phyloP scores from a whole-genome alignment of 148 eudicot genomes.

The Persicaria maculosa region DNA sequence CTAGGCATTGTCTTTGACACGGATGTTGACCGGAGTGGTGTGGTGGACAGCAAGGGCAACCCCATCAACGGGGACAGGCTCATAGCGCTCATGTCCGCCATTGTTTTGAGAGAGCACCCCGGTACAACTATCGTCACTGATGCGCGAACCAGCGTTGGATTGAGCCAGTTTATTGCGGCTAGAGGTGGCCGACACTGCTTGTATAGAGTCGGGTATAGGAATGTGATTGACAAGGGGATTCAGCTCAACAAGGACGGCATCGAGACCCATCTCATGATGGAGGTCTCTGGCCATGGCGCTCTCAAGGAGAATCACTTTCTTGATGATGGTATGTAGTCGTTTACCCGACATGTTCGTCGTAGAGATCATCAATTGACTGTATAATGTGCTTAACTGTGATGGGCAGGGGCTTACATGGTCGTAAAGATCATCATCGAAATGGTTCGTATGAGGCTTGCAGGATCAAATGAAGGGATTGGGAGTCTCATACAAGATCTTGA shows the following conservation, averaged over 20 bases:
- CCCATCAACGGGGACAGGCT: constrained; percentile 71
- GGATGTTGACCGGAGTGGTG: constrained; percentile 86
- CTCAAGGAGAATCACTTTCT: constrained; percentile 84
- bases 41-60: constrained; percentile 71
- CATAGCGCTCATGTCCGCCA: constrained; percentile 74
- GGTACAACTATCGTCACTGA: constrained; percentile 73
- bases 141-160: constrained; percentile 79
- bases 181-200: constrained; percentile 77
- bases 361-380: neutral
- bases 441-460: constrained; percentile 79
- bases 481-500: constrained; percentile 74
- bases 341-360: neutral
- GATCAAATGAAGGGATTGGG: constrained; percentile 73
- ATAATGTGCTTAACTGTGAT: neutral
- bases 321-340: constrained; percentile 61
- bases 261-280: constrained; percentile 25
- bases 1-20: constrained; percentile 93
- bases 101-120: constrained; percentile 73
- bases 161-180: constrained; percentile 48
- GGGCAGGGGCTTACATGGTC: constrained; percentile 85
- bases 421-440: constrained; percentile 92
- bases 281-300: constrained; percentile 58
- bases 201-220: constrained; percentile 85
- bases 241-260: constrained; percentile 47
- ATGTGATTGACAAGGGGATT: constrained; percentile 87